Conservation (phyloP, 2,329 filamentous ascomycete species). For the Teratosphaeria viscida region DNA sequence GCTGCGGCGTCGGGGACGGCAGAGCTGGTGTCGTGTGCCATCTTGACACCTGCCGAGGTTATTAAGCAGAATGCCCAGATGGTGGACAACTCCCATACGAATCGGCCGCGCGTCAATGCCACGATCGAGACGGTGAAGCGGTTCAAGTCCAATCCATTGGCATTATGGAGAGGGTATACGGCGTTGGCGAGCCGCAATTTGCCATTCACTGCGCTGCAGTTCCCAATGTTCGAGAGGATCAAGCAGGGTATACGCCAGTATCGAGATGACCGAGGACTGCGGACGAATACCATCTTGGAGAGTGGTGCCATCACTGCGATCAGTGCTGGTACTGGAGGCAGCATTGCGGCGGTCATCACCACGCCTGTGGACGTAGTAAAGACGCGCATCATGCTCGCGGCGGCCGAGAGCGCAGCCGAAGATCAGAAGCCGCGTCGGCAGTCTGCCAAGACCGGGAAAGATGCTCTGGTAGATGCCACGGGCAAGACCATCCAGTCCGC, state of each 20-base stretch:
- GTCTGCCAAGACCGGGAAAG: slow-evolving; percentile 12
- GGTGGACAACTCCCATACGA: slow-evolving; percentile 39
- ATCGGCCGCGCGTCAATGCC: slow-evolving; percentile 30
- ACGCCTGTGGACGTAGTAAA: slow-evolving; percentile 86
- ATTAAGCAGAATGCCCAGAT: slow-evolving; percentile 93
- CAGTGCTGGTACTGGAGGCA: slow-evolving; percentile 64
- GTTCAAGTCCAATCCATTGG: slow-evolving; percentile 47
- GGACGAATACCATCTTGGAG: slow-evolving; percentile 45
- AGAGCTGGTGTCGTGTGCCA: slow-evolving; percentile 75
- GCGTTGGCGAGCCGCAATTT: slow-evolving; percentile 73
- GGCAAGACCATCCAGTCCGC: slow-evolving; percentile 27
- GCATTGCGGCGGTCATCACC: slow-evolving; percentile 67
- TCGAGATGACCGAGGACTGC: slow-evolving; percentile 29
- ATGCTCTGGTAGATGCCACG: slow-evolving; percentile 29
- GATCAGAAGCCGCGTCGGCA: slow-evolving; percentile 8
- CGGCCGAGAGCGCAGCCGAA: slow-evolving; percentile 30
- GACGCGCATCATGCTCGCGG: slow-evolving; percentile 74
- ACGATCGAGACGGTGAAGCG: slow-evolving; percentile 47
- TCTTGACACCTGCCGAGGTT: slow-evolving; percentile 80
- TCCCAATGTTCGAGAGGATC: slow-evolving; percentile 71
- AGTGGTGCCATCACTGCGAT: slow-evolving; percentile 60
- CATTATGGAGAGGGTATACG: slow-evolving; percentile 60
- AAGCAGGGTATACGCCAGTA: slow-evolving; percentile 44
- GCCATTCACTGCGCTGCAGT: slow-evolving; percentile 80
- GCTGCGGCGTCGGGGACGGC: slow-evolving; percentile 62